Percentiles rank a stretch among this genome's conserved stretches.
Conservation (phyloP, 176 grass and related monocot genomes). For the Oryza meyeriana region DNA sequence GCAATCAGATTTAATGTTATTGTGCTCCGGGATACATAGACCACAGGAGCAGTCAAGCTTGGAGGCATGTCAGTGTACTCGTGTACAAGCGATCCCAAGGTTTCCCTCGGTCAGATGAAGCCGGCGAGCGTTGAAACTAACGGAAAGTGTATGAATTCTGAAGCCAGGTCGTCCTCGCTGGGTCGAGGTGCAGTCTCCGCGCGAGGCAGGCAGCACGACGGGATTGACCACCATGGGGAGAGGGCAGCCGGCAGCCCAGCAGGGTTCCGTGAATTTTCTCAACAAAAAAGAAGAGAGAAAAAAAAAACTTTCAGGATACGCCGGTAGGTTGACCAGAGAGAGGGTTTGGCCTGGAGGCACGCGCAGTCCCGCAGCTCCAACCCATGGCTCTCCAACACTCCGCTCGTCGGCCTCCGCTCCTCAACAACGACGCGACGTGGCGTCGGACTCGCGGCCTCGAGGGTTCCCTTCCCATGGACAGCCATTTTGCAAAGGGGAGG, state of each 20-base stretch:
- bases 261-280: not conserved
- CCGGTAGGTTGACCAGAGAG: not conserved
- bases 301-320: not conserved
- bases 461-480: too few relatives aligned
- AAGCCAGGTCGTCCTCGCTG: not conserved
- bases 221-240: constrained; percentile 2
- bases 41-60: constrained; percentile 27
- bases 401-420: not conserved
- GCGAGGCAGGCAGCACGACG: not conserved
- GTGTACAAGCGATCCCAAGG: not conserved
- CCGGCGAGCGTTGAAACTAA: not conserved
- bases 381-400: not conserved
- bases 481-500: not conserved
- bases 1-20: not conserved
- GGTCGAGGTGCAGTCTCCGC: not conserved
- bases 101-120: constrained; percentile 4
- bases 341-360: not conserved
- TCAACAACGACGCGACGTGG: not conserved
- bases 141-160: not conserved
- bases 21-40: not conserved
- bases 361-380: not conserved
- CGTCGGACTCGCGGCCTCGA: not conserved
- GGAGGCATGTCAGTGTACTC: constrained; percentile 1
- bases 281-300: not conserved
- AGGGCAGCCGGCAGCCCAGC: not conserved